Evolutionary conservation across 164 flowering plant genomes (phyloP).

Genomic region (Saururus chinensis): DNA sequence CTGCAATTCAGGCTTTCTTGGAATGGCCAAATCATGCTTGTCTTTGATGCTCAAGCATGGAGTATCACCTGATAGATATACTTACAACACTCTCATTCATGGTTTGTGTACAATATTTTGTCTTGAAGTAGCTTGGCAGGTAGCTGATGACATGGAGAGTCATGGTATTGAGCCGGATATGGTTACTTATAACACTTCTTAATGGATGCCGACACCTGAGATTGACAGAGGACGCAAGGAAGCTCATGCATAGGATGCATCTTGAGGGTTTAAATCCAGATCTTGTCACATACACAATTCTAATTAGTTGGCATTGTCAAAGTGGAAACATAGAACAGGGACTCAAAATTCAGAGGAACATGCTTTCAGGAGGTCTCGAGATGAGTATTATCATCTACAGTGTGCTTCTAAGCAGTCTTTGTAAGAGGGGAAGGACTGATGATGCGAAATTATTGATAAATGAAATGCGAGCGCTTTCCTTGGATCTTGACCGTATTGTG

Average conservation of each 20-base stretch:
- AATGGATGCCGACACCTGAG: slow-evolving; percentile 54
- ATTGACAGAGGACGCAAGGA: slow-evolving; percentile 27
- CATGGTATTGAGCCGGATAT: slow-evolving; percentile 51
- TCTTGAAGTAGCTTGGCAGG: slow-evolving; percentile 51
- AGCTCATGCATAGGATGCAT: slow-evolving; percentile 30
- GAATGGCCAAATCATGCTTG: slow-evolving; percentile 51
- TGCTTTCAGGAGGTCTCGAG: slow-evolving; percentile 37
- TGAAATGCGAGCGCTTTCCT: slow-evolving; percentile 38
- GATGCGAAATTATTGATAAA: slow-evolving; percentile 40
- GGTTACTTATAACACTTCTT: slow-evolving; percentile 51
- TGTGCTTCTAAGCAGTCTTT: slow-evolving; percentile 45
- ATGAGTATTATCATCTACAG: slow-evolving; percentile 31
- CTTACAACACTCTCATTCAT: slow-evolving; percentile 71
- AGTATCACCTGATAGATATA: slow-evolving; percentile 46
- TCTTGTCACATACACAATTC: slow-evolving; percentile 33
- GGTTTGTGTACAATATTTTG: slow-evolving; percentile 57
- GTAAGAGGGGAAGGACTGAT: slow-evolving; percentile 37
- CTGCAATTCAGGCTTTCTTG: slow-evolving; percentile 43
- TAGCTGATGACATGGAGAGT: slow-evolving; percentile 47
- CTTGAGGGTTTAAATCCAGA: slow-evolving; percentile 34
- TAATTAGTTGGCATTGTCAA: slow-evolving; percentile 51
- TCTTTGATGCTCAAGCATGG: slow-evolving; percentile 60
- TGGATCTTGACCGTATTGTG: slow-evolving; percentile 40
- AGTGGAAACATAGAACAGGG: slow-evolving; percentile 41
- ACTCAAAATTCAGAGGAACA: slow-evolving; percentile 34